Evolutionary conservation across 495 filamentous ascomycete genomes (phyloP), one percentile per base, ranked within the genome.

Genomic region (Bombardia bombarda): DNA sequence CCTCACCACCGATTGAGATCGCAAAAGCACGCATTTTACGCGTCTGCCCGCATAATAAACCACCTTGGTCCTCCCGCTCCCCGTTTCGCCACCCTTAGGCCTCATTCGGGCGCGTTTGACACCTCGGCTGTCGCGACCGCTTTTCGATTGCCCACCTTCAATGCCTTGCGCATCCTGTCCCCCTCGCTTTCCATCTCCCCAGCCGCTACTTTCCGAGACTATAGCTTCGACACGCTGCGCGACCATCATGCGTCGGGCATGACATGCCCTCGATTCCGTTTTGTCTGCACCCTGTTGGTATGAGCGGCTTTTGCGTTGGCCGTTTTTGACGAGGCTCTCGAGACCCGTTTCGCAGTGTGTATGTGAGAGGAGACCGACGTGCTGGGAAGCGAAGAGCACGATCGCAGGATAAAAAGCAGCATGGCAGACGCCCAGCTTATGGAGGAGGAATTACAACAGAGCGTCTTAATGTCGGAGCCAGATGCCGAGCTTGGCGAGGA

Each of bases 371-470:
- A 22, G 16, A 35, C 26, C n/a, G n/a, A n/a, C 20, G 17, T 33
- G 8, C 32, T n/a, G 8, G 6, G 12, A 40, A 32, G 18, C 19
- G 24, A 42, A 23, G 17, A 18, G 38, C 40, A 40, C 32, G 28
- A 39, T 37, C 26, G 46, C 3, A 40, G 8, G 42, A 46, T 18
- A 42, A 43, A 35, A 46, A 47, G 32, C 37, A 56, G 42, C 18
- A 73, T 73, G 70, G 61, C 68, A 18, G 65, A 65, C 24, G 62
- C 68, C 32, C 70, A 70, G 42, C 60, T 70, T 32, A 72, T 68
- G 67, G 63, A 71, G 53, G 70, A 73, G 36, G 62, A 71, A 49
- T 51, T 72, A 38, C 70, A 73, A 42, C 68, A 71, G 39, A 72
- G 68, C 41, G 67, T 63, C 30, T 51, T 71, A 43, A 55, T 64